Evolutionary conservation across 371 early-diverging fungal genomes (phyloP).

Genomic region (Mucor lusitanicus): DNA sequence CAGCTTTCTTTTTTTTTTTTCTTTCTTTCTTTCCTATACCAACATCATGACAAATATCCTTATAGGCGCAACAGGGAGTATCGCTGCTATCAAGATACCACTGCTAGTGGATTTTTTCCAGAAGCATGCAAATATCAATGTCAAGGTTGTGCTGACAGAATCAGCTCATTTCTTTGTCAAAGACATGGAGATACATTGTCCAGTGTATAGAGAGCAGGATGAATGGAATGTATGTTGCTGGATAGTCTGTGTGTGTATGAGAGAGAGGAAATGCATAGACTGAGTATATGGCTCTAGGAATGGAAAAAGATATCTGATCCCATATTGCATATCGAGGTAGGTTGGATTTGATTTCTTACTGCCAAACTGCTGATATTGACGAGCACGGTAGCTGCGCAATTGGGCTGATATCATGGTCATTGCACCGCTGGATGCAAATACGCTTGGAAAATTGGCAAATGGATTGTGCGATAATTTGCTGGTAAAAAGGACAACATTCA

Average conservation of each 20-base stretch:
- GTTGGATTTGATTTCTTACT: background rate
- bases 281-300: slow-evolving; percentile 30
- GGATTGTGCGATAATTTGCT: slow-evolving; percentile 95
- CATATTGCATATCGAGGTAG: slow-evolving; percentile 92
- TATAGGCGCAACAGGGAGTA: slow-evolving; percentile 88
- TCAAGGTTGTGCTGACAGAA: slow-evolving; percentile 75
- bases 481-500: slow-evolving; percentile 35
- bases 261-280: background rate
- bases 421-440: slow-evolving; percentile 95
- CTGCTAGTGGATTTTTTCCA: slow-evolving; percentile 49
- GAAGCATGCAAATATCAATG: slow-evolving; percentile 46
- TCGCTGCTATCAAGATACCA: slow-evolving; percentile 89
- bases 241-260: background rate
- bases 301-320: slow-evolving; percentile 89
- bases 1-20: too few species aligned
- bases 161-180: slow-evolving; percentile 85
- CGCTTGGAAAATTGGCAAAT: slow-evolving; percentile 87
- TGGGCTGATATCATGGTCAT: slow-evolving; percentile 94
- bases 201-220: slow-evolving; percentile 77
- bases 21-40: background rate
- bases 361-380: too few species aligned
- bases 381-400: slow-evolving; percentile 70
- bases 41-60: slow-evolving; percentile 59
- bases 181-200: slow-evolving; percentile 42
- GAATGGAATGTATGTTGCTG: slow-evolving; percentile 75